phyloP scores from a whole-genome alignment of 495 filamentous ascomycete species.

The Talaromyces trachyspermus region DNA sequence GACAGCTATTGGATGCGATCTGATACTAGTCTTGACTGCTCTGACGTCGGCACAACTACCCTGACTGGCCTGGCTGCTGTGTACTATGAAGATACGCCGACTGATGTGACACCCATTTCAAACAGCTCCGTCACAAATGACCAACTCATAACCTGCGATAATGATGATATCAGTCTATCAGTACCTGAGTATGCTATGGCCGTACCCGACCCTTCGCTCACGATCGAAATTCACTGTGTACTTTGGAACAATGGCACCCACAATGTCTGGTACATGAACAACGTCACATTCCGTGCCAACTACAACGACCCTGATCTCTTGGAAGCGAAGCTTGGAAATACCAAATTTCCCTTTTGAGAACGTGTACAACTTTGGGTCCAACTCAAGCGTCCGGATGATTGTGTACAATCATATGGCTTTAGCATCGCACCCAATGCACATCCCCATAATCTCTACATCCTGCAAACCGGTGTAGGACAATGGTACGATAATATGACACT shows the following conservation, averaged over 20 bases:
- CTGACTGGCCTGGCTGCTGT: not conserved
- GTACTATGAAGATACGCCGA: not conserved
- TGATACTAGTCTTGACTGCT: not conserved
- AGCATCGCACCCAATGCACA: not conserved
- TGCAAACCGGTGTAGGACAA: not conserved
- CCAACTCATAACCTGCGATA: not conserved
- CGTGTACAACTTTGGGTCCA: not conserved
- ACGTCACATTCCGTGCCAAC: not conserved
- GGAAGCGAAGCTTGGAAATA: not conserved
- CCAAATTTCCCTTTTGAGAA: not conserved
- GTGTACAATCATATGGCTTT: not conserved
- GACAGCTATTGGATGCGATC: slow-evolving; percentile 2
- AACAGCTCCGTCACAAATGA: not conserved
- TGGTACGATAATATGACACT: not conserved
- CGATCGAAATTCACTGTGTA: not conserved
- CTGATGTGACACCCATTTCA: not conserved
- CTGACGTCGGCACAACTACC: not conserved
- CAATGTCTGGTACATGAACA: not conserved
- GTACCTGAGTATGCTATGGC: not conserved
- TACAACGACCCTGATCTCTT: not conserved
- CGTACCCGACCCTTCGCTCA: not conserved
- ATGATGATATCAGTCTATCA: not conserved
- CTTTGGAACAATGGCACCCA: not conserved
- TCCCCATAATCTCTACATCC: not conserved
- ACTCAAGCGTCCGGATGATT: not conserved